Percentiles rank a stretch among this genome's conserved stretches.
Evolutionary conservation across 1,139 yeast species (phyloP).

Genomic region (Yamadazyma buinensis): DNA sequence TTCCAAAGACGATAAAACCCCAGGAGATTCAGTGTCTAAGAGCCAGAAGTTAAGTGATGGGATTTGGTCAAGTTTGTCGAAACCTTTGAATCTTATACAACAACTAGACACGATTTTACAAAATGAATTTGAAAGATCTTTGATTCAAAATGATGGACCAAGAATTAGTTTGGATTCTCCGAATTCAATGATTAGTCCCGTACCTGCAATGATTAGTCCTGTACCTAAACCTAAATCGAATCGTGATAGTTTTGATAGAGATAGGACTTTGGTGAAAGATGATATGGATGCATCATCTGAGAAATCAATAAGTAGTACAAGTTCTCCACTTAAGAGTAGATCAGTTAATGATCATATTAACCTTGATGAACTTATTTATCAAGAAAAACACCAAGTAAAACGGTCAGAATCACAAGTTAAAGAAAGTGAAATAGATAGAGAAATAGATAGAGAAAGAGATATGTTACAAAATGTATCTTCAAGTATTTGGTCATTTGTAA

Average conservation of each 20-base stretch:
- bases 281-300: too few species aligned
- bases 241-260: too few species aligned
- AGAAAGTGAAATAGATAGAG: too few species aligned
- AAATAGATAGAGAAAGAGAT: slow-evolving; percentile 20
- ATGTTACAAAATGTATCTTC: slow-evolving; percentile 42
- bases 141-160: slow-evolving; percentile 20
- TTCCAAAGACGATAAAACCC: not conserved
- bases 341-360: slow-evolving; percentile 9
- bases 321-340: slow-evolving; percentile 10
- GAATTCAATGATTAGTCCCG: too few species aligned
- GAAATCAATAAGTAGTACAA: not conserved
- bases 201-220: too few species aligned
- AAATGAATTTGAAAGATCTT: slow-evolving; percentile 58
- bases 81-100: slow-evolving; percentile 60
- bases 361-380: slow-evolving; percentile 10
- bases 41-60: slow-evolving; percentile 8
- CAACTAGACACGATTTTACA: slow-evolving; percentile 68
- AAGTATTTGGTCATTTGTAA: slow-evolving; percentile 45
- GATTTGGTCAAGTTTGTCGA: slow-evolving; percentile 42
- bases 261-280: too few species aligned
- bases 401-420: too few species aligned
- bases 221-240: too few species aligned
- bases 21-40: not conserved
- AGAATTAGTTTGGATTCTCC: too few species aligned
- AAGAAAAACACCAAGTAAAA: too few species aligned